Evolutionary conservation across 2,329 filamentous ascomycete genomes (phyloP).

Genomic region (Diaporthe citriasiana): DNA sequence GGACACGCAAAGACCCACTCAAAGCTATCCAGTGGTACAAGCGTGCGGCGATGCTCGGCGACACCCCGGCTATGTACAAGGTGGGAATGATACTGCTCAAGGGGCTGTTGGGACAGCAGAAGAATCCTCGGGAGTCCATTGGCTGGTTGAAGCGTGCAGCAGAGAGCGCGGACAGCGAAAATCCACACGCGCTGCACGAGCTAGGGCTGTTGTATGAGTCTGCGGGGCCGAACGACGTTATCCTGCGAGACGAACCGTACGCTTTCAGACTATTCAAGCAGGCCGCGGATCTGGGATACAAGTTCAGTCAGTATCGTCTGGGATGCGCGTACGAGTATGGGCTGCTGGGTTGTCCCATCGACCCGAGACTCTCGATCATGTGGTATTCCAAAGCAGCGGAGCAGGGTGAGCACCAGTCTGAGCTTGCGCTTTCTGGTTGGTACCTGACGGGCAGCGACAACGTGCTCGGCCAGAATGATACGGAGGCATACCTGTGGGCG

Average conservation of each 20-base stretch:
- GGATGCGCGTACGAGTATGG: slow-evolving; percentile 94
- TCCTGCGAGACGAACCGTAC: slow-evolving; percentile 86
- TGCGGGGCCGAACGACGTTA: slow-evolving; percentile 75
- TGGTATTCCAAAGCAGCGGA: slow-evolving; percentile 95
- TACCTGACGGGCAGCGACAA: slow-evolving; percentile 93
- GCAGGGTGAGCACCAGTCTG: slow-evolving; percentile 94
- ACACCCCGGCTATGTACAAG: slow-evolving; percentile 97
- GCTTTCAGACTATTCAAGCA: slow-evolving; percentile 86
- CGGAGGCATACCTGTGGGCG: slow-evolving; percentile 97
- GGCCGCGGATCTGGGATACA: slow-evolving; percentile 91
- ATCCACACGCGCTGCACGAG: slow-evolving; percentile 95
- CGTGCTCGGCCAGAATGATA: slow-evolving; percentile 91
- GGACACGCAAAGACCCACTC: slow-evolving; percentile 88
- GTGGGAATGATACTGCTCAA: slow-evolving; percentile 97
- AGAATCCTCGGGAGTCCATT: slow-evolving; percentile 87
- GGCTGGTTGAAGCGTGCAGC: slow-evolving; percentile 95
- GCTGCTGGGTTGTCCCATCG: slow-evolving; percentile 83
- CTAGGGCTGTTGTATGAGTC: slow-evolving; percentile 77
- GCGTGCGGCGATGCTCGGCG: slow-evolving; percentile 88
- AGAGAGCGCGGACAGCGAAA: slow-evolving; percentile 87
- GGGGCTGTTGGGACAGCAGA: slow-evolving; percentile 88
- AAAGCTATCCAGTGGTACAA: slow-evolving; percentile 99
- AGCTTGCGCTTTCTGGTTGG: slow-evolving; percentile 89
- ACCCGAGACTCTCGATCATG: slow-evolving; percentile 86
- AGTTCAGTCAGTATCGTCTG: slow-evolving; percentile 92